A percentile compares a stretch with the other conserved stretches of the same genome.
phyloP scores from a whole-genome alignment of 208 protist genomes.

The Porcisia deanei region DNA sequence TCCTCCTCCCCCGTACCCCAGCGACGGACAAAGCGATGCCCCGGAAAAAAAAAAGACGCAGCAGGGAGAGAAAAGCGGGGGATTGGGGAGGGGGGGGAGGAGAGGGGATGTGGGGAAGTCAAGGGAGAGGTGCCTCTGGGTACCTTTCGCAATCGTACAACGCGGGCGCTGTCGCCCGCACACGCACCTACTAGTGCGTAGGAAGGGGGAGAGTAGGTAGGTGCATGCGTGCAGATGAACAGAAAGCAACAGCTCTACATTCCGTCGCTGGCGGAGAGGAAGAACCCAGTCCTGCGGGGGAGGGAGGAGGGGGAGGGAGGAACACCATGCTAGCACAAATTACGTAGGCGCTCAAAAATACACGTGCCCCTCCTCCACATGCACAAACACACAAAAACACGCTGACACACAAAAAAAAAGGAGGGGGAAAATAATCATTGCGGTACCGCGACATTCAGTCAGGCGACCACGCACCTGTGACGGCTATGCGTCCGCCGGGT shows the following conservation, averaged over 20 bases:
- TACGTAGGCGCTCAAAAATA: background rate
- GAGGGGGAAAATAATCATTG: background rate
- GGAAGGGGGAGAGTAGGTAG: background rate
- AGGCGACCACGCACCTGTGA: background rate
- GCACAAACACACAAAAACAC: background rate
- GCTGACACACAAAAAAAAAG: background rate
- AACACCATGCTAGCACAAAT: background rate
- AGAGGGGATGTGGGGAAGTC: background rate
- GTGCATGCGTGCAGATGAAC: background rate
- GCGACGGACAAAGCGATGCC: too few relatives aligned
- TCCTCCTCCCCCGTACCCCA: too few relatives aligned
- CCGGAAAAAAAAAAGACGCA: background rate
- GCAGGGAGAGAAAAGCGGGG: background rate
- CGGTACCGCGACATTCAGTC: background rate
- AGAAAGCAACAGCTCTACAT: background rate
- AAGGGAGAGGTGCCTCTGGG: background rate
- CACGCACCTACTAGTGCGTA: background rate
- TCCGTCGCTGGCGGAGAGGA: background rate
- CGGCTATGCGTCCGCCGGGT: background rate
- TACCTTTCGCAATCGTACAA: background rate
- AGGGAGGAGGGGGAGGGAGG: background rate
- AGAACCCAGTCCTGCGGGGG: background rate
- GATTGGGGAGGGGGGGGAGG: background rate
- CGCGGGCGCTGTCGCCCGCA: background rate
- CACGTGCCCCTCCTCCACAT: background rate